These are phyloP conservation scores for Globisporangium spiculum DNA, from an alignment of 352 stramenopile genomes.

Conservation along the genomic window DNA sequence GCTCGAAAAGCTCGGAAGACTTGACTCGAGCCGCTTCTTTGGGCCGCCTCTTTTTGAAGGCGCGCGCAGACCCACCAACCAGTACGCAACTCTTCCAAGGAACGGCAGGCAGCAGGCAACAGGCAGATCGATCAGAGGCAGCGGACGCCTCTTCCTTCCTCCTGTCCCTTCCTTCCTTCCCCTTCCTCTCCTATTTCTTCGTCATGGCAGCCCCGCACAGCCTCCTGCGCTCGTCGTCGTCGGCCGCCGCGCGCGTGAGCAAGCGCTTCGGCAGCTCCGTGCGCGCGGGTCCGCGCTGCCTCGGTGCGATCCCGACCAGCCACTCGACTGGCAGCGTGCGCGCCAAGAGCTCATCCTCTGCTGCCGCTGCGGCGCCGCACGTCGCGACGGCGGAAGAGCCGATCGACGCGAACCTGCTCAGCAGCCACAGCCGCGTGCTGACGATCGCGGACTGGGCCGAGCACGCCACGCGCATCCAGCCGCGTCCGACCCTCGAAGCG, in stretches of 20 bases:
- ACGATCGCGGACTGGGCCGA: not conserved
- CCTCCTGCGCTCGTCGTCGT: not conserved
- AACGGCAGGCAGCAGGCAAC: not conserved
- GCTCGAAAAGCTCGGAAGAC: not conserved
- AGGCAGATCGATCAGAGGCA: not conserved
- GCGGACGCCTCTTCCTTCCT: not conserved
- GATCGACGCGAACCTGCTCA: not conserved
- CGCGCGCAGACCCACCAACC: not conserved
- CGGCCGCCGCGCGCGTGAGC: not conserved
- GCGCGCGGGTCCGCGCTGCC: not conserved
- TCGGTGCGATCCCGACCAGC: not conserved
- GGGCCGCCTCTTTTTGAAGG: not conserved
- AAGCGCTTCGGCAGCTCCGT: not conserved
- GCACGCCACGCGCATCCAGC: not conserved
- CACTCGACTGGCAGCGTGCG: not conserved
- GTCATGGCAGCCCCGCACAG: not conserved
- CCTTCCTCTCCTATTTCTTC: not conserved
- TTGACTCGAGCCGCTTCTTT: not conserved
- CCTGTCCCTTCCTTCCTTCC: not conserved
- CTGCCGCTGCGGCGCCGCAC: not conserved
- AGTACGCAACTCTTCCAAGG: constrained; percentile 1
- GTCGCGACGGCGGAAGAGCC: not conserved
- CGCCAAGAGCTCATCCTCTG: not conserved
- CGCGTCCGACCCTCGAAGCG: not conserved
- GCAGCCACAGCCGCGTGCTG: not conserved